Evolutionary conservation across 2,329 filamentous ascomycete species (phyloP), one percentile per base, ranked within the genome.

Genomic region (Claviceps sp.): DNA sequence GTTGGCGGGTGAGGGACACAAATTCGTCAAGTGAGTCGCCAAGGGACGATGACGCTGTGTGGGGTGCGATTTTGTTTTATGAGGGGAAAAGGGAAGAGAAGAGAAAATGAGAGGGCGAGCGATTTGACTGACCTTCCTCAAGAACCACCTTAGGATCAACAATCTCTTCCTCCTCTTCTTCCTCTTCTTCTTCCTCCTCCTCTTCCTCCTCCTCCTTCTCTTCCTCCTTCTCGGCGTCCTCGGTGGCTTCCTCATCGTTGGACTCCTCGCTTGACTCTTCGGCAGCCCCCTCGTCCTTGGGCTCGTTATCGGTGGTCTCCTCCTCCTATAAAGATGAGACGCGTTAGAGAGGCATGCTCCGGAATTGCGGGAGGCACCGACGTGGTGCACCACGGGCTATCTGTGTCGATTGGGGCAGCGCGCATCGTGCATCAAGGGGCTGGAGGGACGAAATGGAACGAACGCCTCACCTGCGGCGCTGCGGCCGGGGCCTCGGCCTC

Each of bases 121-220:
- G n/a, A 22, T 37, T 34, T 52, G 34, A 68, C 88, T 78, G 72
- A 97, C 93, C 89, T 81, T 95, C 89, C 73, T 95, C 87, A 56
- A 97, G 72, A 70, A 81, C 79, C 56, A 90, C 87, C 79, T 95
- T 94, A 62, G 85, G 82, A 69, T 97, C 91, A 61, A 85, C 82
- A 55, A 90, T 85, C 56, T 91, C 87, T 50, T 93, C 87, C 54
- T 90, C 84, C 38, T 85, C 84, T 24, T 91, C 87, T 49, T 93
- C 87, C 44, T 85, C 84, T 26, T 83, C 85, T 44, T 83, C 82
- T 24, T 78, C 81, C 36, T 79, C 80, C 38, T 77, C 81, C 26
- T 75, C 80, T 18, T 77, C 76, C 22, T 75, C 76, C 42, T 71
- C 73, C 8, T 71, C 76, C 42, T 71, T 72, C 44, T 75, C 78